Conservation (phyloP, 208 protist genomes). For the Blechomonas ayalai region DNA sequence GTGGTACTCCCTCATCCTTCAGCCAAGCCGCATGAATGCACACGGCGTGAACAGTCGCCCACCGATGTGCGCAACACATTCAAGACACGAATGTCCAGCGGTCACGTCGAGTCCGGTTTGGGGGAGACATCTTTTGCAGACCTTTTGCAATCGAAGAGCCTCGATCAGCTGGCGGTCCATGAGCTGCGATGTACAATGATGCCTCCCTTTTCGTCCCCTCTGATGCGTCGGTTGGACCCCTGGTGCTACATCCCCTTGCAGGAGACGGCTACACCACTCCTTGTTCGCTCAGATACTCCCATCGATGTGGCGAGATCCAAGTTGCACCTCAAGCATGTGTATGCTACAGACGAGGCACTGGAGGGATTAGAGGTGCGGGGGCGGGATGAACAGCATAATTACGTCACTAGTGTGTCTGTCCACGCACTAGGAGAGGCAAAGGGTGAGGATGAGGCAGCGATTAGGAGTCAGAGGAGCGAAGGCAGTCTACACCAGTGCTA, state of each 20-base stretch:
- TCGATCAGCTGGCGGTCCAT: conserved; percentile 23
- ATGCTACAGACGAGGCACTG: conserved; percentile 4
- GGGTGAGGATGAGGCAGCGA: conserved; percentile 1
- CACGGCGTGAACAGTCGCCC: too few relatives aligned
- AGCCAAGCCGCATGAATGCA: too few relatives aligned
- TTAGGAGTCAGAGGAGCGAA: neutral
- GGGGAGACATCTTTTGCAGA: conserved; percentile 17
- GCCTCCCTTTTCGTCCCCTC: conserved; percentile 43
- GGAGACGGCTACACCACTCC: conserved; percentile 15
- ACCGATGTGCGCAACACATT: too few relatives aligned
- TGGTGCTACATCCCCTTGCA: conserved; percentile 44
- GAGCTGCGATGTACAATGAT: conserved; percentile 31
- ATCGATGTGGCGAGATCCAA: conserved; percentile 15
- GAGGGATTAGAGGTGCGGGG: conserved; percentile 6
- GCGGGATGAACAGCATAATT: neutral
- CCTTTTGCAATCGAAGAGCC: conserved; percentile 12
- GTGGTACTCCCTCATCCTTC: too few relatives aligned
- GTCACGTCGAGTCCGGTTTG: neutral
- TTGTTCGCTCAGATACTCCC: conserved; percentile 39
- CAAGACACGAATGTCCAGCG: too few relatives aligned
- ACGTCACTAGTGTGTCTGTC: neutral
- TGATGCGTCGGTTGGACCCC: conserved; percentile 44
- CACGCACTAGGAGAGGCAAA: neutral
- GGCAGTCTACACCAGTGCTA: conserved; percentile 6
- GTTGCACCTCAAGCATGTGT: conserved; percentile 3